Base-by-base conservation (phyloP, 495 filamentous ascomycete species). In the Gamarada debralockiae region DNA sequence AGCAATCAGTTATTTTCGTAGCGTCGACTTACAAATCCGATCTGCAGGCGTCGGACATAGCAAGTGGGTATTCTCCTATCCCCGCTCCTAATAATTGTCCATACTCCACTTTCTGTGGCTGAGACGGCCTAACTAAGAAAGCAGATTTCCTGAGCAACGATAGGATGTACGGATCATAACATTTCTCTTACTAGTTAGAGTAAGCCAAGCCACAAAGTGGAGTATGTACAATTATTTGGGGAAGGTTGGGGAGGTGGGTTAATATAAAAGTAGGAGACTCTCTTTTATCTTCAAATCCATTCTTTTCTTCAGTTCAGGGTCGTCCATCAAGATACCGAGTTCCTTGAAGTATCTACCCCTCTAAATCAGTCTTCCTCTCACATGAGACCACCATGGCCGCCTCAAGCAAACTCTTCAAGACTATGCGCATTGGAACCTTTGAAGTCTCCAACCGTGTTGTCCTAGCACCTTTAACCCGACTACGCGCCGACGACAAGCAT, bases 381-480 rank as follows among this genome's bases (percentile, higher is more conserved):
- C 46, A 49, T 20, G 17, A 15, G 3, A 24, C 25, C 25, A 49
- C 3, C 4, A 49, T 49, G 46, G 6, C 31, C 31, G n/a, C 8
- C n/a, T n/a, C 31, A 21, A 36, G 15, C 24, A 49, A 36, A 38
- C 44, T 67, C 17, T 74, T 73, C 60, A 36, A 66, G 18, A 71
- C 71, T 29, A 61, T 75, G 17, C 58, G 58, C 22, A 54, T 74
- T 3, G 68, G 67, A 40, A 62, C 48, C 29, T 56, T 60, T 29
- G 57, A 58, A n/a, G 64, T 76, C 18, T 14, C 57, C 20, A 68
- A 75, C 47, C 66, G 71, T 41, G 57, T 74, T 10, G 67, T 62
- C 24, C 67, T 73, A 67, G 68, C 70, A 0, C 73, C 73, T 2
- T 55, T 74, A 10, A 76, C 72, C n/a, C 69, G 74, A 15, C 70